A percentile compares a stretch with the other conserved stretches of the same genome.
Conservation (phyloP, 768 basidiomycete species). For the Galerina marginata region DNA sequence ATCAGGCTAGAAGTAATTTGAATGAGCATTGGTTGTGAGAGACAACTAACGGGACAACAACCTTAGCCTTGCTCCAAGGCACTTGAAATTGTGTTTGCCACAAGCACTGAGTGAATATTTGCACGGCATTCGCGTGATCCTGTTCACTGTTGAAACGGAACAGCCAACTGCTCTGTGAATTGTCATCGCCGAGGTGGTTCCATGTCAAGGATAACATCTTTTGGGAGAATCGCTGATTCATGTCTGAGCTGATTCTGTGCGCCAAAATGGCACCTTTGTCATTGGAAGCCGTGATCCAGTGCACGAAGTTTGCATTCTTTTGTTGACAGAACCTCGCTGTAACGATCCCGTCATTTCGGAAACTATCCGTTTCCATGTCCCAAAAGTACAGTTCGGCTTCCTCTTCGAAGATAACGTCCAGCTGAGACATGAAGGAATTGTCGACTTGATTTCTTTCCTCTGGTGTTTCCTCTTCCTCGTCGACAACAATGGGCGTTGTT, state of each 20-base stretch:
- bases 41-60: constrained; percentile 27
- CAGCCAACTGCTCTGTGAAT: constrained; percentile 78
- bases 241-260: constrained; percentile 67
- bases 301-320: constrained; percentile 51
- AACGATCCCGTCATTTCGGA: constrained; percentile 58
- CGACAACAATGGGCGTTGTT: constrained; percentile 16
- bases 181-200: constrained; percentile 70
- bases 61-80: constrained; percentile 84
- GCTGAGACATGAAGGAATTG: constrained; percentile 27
- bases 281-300: constrained; percentile 62
- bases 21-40: background rate
- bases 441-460: constrained; percentile 13
- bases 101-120: constrained; percentile 66
- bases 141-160: constrained; percentile 67
- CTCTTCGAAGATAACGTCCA: constrained; percentile 40
- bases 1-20: constrained; percentile 55
- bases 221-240: constrained; percentile 73
- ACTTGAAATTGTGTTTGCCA: constrained; percentile 83
- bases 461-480: constrained; percentile 16
- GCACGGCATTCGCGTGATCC: constrained; percentile 63
- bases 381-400: constrained; percentile 69
- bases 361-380: constrained; percentile 55
- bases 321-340: constrained; percentile 57
- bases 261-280: constrained; percentile 57
- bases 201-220: constrained; percentile 82